phyloP scores from a whole-genome alignment of 495 filamentous ascomycete genomes.

The Neohortaea acidophila region DNA sequence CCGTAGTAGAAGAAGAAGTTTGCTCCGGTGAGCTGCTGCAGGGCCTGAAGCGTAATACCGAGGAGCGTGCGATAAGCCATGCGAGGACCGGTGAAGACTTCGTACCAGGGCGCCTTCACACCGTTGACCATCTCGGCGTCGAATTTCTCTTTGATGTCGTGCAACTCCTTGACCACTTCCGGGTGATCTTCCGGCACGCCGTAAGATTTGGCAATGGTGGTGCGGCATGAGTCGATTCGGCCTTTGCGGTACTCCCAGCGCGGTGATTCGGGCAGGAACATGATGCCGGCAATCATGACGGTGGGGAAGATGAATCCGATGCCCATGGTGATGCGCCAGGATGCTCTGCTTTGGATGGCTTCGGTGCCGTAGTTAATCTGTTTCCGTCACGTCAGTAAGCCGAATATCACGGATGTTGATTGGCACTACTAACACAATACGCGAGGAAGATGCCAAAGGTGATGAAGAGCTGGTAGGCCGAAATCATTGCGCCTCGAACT shows the following conservation, averaged over 20 bases:
- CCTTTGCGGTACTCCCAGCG: constrained; percentile 27
- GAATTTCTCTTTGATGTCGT: constrained; percentile 38
- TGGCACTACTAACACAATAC: constrained; percentile 34
- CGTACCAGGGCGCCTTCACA: constrained; percentile 21
- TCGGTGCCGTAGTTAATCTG: constrained; percentile 62
- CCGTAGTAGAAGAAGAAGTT: constrained; percentile 43
- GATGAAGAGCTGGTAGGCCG: constrained; percentile 74
- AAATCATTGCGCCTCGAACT: constrained; percentile 21
- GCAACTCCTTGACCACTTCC: constrained; percentile 52
- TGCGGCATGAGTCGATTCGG: constrained; percentile 36
- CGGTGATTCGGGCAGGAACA: constrained; percentile 25
- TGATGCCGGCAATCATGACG: constrained; percentile 47
- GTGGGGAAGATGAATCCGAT: constrained; percentile 63
- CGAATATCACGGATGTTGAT: no score
- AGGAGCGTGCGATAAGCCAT: constrained; percentile 60
- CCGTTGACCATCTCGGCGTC: constrained; percentile 30
- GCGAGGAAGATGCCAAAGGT: constrained; percentile 74
- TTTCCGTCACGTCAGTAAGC: neutral
- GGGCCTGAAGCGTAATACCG: constrained; percentile 53
- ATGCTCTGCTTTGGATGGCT: constrained; percentile 35
- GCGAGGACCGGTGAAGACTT: constrained; percentile 30
- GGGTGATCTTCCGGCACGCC: constrained; percentile 50
- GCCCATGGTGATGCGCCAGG: constrained; percentile 72
- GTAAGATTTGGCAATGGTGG: constrained; percentile 54
- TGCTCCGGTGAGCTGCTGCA: constrained; percentile 49